Evolutionary conservation across 257 asterid genomes (phyloP).

Genomic region (Solanum medicagineum): DNA sequence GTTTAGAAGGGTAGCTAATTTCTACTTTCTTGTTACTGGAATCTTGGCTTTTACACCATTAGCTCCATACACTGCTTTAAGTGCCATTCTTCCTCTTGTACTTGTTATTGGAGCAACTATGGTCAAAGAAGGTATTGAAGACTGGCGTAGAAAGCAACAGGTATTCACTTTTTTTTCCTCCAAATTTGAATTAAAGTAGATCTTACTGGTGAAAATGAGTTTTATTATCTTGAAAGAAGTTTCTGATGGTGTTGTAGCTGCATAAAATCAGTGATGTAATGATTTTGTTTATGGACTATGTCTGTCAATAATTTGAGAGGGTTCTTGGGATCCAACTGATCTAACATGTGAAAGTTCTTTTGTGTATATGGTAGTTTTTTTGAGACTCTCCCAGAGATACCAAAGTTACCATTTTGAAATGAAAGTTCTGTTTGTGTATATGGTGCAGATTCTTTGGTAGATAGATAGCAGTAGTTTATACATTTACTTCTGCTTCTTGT

Average conservation of each 20-base stretch:
- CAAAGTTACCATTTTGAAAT: background rate
- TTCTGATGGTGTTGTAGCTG: background rate
- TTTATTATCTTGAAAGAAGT: background rate
- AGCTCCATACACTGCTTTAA: conserved; percentile 65
- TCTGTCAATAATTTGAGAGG: background rate
- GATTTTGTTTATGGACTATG: background rate
- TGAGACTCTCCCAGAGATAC: background rate
- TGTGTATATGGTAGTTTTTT: background rate
- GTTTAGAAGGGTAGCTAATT: conserved; percentile 91
- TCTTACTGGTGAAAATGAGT: background rate
- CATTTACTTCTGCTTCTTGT: background rate
- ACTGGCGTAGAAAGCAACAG: conserved; percentile 67
- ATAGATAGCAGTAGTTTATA: background rate
- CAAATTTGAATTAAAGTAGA: background rate
- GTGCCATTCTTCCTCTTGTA: conserved; percentile 57
- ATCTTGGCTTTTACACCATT: conserved; percentile 54
- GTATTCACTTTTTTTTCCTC: conserved; percentile 11
- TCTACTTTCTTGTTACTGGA: conserved; percentile 72
- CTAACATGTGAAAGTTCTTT: background rate
- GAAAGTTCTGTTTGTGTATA: background rate
- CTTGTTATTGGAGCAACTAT: conserved; percentile 68
- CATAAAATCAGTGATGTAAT: background rate
- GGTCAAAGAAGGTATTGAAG: conserved; percentile 81
- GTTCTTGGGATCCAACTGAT: background rate
- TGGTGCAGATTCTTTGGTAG: background rate